These are phyloP conservation scores for Fraxinus americana DNA, from an alignment of 257 asterid genomes.

Conservation along the genomic window DNA sequence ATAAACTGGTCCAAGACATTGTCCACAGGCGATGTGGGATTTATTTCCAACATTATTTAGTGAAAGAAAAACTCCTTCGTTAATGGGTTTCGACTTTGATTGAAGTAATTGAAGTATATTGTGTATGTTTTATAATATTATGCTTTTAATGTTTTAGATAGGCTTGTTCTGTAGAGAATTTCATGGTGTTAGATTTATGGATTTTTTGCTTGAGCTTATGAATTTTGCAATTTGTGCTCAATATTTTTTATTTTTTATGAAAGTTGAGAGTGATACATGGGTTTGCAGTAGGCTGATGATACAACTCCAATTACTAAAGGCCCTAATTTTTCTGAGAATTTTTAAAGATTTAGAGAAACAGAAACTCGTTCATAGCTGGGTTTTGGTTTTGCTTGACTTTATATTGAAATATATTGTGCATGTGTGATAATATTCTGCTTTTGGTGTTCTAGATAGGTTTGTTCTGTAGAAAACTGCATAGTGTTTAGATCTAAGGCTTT, in stretches of 20 bases:
- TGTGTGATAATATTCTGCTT: neutral
- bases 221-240: neutral
- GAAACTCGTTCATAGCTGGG: neutral
- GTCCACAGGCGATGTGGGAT: no score
- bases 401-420: no score
- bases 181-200: neutral
- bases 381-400: no score
- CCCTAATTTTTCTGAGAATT: neutral
- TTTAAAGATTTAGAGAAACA: neutral
- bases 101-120: neutral
- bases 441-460: neutral
- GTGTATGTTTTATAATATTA: neutral
- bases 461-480: no score
- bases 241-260: neutral
- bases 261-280: neutral
- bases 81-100: neutral
- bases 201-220: neutral
- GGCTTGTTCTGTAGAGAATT: neutral
- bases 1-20: no score
- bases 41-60: no score
- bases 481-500: neutral
- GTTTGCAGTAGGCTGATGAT: constrained; percentile 3
- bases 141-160: neutral
- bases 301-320: neutral
- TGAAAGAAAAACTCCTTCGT: neutral